phyloP scores from a whole-genome alignment of 192 early-diverging fungal species.

The Backusella mclennaniae region DNA sequence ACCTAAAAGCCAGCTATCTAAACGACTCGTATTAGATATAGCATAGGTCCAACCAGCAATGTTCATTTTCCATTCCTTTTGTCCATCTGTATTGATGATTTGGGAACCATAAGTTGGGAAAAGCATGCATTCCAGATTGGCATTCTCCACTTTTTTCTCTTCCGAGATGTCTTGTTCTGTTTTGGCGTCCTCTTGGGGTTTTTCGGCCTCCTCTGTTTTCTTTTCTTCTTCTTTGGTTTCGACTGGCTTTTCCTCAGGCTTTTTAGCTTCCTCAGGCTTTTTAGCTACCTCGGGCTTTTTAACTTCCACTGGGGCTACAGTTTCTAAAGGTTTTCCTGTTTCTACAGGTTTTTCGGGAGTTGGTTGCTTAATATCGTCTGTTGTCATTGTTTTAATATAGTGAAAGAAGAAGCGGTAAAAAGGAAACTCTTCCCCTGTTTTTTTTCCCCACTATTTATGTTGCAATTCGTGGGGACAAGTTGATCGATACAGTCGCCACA shows the following conservation, averaged over 20 bases:
- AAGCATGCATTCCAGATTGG: slow-evolving; percentile 25
- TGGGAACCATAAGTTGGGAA: slow-evolving; percentile 32
- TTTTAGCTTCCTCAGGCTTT: not conserved
- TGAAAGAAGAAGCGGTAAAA: not conserved
- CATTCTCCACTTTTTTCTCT: not conserved
- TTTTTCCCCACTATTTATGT: not conserved
- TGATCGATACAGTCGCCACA: not conserved
- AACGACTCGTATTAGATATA: slow-evolving; percentile 17
- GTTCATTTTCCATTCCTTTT: slow-evolving; percentile 18
- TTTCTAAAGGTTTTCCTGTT: not conserved
- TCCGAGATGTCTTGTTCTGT: not conserved
- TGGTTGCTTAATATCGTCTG: not conserved
- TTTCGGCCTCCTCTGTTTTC: not conserved
- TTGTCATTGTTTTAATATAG: not conserved
- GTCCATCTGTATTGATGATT: not conserved
- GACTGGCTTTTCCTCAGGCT: not conserved
- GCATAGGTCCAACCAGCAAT: slow-evolving; percentile 31
- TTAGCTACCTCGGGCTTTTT: not conserved
- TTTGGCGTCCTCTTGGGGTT: not conserved
- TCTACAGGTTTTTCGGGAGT: not conserved
- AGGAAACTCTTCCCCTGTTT: not conserved
- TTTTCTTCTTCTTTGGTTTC: not conserved
- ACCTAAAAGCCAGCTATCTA: slow-evolving; percentile 29
- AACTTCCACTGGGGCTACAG: not conserved
- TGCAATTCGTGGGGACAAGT: not conserved